Base-by-base conservation (phyloP, 805 yeast genomes). In the Starmerella bacillaris region DNA sequence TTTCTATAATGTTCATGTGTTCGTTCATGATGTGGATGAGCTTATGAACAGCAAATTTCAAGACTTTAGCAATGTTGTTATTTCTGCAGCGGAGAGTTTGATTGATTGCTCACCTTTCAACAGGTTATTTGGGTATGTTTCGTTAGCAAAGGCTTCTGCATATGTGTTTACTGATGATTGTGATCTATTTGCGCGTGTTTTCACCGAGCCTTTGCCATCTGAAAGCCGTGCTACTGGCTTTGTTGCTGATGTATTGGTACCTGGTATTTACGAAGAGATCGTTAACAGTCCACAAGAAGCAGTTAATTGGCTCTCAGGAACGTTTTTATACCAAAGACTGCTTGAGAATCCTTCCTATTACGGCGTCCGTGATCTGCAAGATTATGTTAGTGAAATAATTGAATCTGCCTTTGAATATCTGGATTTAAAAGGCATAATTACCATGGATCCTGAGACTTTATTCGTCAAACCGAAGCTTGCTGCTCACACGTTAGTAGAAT, bases 341-440 rank as follows among this genome's bases (percentile, higher is more conserved):
- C 76, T 72, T 37, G 64, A 68, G 24, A 89, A 89, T 52, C 95
- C 98, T 3, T 72, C 89, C 39, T 89, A 68, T 51, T 89, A 89
- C 50, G 94, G 83, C n/a, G 67, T 80, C 30, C 55, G 65, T 21
- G 92, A 92, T 0, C 53, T 86, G 5, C 80, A 92, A 2, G 84
- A 77, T 36, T 80, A 65, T 53, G 57, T 89, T 28, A 83, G 95
- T 0, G 94, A 83, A 31, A 51, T 82, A 9, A 76, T 86, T 9
- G 96, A 89, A 50, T 59, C 57, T 4, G 63, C 79, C 0, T 49
- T 86, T 42, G 63, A 63, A 21, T 92, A 79, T 16, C 59, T 89
- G 30, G 54, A 50, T 3, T 51, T 54, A 14, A 67, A 72, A 1
- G 70, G 70, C 21, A 49, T 84, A 38, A 63, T 89, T 30, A 83